phyloP scores from a whole-genome alignment of 1,284 basidiomycete genomes.

The Tilletia walkeri region DNA sequence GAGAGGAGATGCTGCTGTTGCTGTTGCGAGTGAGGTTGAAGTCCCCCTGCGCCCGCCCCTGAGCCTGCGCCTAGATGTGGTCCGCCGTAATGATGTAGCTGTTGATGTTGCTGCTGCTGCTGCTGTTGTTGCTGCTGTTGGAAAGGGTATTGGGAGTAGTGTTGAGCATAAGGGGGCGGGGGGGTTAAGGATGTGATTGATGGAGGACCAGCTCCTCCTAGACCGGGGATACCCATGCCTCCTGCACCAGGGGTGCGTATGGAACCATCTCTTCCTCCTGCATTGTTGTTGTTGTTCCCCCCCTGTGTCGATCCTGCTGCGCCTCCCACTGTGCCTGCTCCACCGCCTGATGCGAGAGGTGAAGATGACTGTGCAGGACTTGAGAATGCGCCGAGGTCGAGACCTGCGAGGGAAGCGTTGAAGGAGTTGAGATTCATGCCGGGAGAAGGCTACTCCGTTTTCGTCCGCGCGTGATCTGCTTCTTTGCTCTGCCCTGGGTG shows the following conservation, averaged over 20 bases:
- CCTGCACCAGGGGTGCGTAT: background rate
- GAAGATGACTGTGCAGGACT: background rate
- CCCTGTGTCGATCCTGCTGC: background rate
- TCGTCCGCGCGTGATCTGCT: no score
- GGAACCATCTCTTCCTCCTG: background rate
- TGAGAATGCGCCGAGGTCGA: conserved; percentile 13
- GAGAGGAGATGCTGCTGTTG: conserved; percentile 16
- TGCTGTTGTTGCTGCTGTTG: conserved; percentile 17
- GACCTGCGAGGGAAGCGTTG: conserved; percentile 7
- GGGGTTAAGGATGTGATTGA: no score
- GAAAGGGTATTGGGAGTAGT: conserved; percentile 11
- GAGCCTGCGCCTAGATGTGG: conserved; percentile 1
- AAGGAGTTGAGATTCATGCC: conserved; percentile 8
- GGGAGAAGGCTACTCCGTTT: background rate
- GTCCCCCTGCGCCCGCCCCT: background rate
- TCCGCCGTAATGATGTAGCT: background rate
- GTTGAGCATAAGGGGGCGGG: conserved; percentile 12
- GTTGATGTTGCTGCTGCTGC: conserved; percentile 17
- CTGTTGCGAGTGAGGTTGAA: conserved; percentile 1
- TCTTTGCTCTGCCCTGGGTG: no score
- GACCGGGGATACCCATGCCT: background rate
- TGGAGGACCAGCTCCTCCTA: background rate
- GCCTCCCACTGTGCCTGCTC: background rate
- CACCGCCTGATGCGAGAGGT: background rate
- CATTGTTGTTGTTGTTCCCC: background rate